Percentiles rank a stretch among this genome's conserved stretches.
Evolutionary conservation across 805 yeast species (phyloP).

Genomic region (Sugiyamaella valdiviana): DNA sequence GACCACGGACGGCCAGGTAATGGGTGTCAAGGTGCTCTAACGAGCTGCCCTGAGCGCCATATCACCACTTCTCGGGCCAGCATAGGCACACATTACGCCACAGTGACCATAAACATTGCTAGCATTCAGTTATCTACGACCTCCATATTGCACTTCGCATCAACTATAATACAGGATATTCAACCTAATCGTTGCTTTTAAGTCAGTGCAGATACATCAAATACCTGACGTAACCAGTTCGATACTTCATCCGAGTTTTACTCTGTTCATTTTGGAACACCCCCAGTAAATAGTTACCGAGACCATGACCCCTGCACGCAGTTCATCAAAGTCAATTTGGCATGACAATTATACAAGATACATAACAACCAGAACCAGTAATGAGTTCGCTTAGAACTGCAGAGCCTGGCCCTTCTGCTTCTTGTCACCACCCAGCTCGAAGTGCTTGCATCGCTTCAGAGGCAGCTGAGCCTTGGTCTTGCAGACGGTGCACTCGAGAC

Average conservation of each 20-base stretch:
- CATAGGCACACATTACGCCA: too few species aligned
- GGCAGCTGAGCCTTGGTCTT: conserved; percentile 98
- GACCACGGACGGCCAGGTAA: conserved; percentile 58
- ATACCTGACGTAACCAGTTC: too few species aligned
- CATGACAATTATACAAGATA: neutral
- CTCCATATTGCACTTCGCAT: too few species aligned
- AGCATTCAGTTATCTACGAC: too few species aligned
- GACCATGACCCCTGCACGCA: neutral
- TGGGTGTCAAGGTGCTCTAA: conserved; percentile 57
- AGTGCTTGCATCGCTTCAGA: conserved; percentile 99
- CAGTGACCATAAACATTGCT: too few species aligned
- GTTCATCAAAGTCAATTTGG: neutral
- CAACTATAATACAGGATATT: too few species aligned
- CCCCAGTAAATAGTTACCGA: too few species aligned
- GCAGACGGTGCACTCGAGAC: conserved; percentile 98
- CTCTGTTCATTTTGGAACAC: neutral
- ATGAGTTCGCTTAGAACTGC: conserved; percentile 72
- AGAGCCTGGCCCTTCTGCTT: conserved; percentile 99
- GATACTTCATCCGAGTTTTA: neutral
- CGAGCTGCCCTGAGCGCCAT: too few species aligned
- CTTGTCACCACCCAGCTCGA: conserved; percentile 99
- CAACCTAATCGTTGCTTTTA: too few species aligned
- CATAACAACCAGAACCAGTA: neutral
- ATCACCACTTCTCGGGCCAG: too few species aligned
- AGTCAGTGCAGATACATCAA: too few species aligned